Percentiles rank a stretch among this genome's conserved stretches.
Conservation (phyloP, 257 asterid genomes). For the Gentiana straminea region DNA sequence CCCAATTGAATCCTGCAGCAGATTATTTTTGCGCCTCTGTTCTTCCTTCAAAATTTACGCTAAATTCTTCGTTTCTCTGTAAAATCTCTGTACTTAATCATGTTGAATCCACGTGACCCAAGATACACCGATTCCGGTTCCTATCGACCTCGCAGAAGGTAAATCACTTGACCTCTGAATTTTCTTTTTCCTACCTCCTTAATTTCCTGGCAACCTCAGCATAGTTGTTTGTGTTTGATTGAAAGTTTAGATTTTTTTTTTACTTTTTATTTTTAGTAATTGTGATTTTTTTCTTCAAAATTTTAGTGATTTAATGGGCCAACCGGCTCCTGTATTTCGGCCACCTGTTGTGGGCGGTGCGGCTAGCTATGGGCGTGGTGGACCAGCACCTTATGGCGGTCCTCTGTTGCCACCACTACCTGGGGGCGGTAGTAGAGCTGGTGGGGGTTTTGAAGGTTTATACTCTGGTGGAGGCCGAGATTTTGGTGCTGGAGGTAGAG, state of each 20-base stretch:
- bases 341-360: slow-evolving; percentile 40
- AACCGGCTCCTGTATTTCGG: slow-evolving; percentile 33
- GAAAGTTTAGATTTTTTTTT: not conserved
- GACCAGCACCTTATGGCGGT: slow-evolving; percentile 34
- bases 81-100: slow-evolving; percentile 3
- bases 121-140: slow-evolving; percentile 59
- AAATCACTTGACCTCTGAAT: slow-evolving; percentile 2
- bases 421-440: slow-evolving; percentile 22
- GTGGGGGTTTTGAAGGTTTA: slow-evolving; percentile 20
- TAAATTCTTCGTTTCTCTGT: too few species aligned
- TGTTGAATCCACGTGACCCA: slow-evolving; percentile 53
- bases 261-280: not conserved
- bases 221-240: not conserved
- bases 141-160: slow-evolving; percentile 87
- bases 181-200: not conserved
- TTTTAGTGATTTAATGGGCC: slow-evolving; percentile 61
- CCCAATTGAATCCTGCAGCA: too few species aligned
- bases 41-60: too few species aligned
- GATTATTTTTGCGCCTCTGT: too few species aligned
- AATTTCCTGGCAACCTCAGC: not conserved
- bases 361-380: slow-evolving; percentile 50
- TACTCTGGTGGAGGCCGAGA: slow-evolving; percentile 36
- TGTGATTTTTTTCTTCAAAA: slow-evolving; percentile 1
- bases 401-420: slow-evolving; percentile 33
- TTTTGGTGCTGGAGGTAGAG: slow-evolving; percentile 24